A percentile compares a stretch with the other conserved stretches of the same genome.
Conservation (phyloP, 257 asterid species). For the Ajuga chamaepitys region DNA sequence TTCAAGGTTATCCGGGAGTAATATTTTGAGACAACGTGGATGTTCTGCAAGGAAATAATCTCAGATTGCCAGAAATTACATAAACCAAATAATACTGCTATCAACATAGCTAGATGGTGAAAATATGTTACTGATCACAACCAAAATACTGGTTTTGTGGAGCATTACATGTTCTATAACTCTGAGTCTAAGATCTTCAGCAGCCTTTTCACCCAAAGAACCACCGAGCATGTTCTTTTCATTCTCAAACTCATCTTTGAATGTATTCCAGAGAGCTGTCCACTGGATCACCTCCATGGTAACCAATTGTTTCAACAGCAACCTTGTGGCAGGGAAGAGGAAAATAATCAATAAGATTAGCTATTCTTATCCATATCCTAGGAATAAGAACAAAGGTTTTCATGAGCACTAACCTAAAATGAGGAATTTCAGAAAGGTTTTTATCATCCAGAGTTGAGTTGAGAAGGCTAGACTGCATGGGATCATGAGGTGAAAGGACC, state of each 20-base stretch:
- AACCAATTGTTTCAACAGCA: slow-evolving; percentile 68
- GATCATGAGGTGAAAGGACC: slow-evolving; percentile 86
- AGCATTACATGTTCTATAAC: slow-evolving; percentile 85
- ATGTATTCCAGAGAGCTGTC: slow-evolving; percentile 75
- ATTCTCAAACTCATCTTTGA: slow-evolving; percentile 85
- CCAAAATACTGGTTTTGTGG: neutral
- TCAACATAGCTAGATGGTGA: neutral
- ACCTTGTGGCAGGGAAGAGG: slow-evolving; percentile 30
- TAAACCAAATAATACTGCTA: neutral
- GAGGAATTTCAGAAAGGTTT: slow-evolving; percentile 88
- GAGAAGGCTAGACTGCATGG: slow-evolving; percentile 97
- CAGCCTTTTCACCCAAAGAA: slow-evolving; percentile 81
- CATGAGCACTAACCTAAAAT: slow-evolving; percentile 46
- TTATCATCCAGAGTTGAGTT: slow-evolving; percentile 90
- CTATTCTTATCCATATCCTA: neutral
- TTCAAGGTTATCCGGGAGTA: slow-evolving; percentile 83
- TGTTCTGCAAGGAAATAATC: slow-evolving; percentile 60
- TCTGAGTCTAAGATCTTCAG: slow-evolving; percentile 80
- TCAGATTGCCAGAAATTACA: neutral
- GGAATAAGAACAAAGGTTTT: neutral
- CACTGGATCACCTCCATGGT: slow-evolving; percentile 97
- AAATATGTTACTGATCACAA: neutral
- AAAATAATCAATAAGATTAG: slow-evolving; percentile 7
- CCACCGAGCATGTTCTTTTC: slow-evolving; percentile 89
- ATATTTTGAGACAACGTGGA: slow-evolving; percentile 87